Conservation (phyloP, 2,329 filamentous ascomycete genomes). For the Conoideocrella luteorostrata region DNA sequence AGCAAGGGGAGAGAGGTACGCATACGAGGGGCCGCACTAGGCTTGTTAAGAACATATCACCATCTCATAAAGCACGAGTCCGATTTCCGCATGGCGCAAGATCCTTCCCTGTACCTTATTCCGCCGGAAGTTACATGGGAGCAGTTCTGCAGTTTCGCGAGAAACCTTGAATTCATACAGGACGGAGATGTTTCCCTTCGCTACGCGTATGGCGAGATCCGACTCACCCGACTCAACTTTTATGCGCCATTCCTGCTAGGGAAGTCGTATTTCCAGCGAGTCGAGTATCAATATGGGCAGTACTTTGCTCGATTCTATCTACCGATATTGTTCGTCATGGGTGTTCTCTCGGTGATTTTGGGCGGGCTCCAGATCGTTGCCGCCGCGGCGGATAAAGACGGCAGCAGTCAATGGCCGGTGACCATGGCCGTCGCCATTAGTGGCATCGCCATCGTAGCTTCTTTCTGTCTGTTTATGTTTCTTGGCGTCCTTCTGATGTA, state of each 20-base stretch:
- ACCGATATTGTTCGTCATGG: slow-evolving; percentile 19
- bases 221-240: slow-evolving; percentile 28
- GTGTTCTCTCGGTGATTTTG: slow-evolving; percentile 15
- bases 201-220: slow-evolving; percentile 32
- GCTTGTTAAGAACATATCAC: slow-evolving; percentile 30
- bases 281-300: slow-evolving; percentile 16
- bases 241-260: slow-evolving; percentile 15
- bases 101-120: slow-evolving; percentile 22
- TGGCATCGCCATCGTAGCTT: neutral
- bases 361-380: slow-evolving; percentile 12
- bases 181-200: slow-evolving; percentile 23
- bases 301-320: slow-evolving; percentile 19
- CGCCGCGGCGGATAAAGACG: neutral
- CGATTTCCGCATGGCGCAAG: slow-evolving; percentile 26
- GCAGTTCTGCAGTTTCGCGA: slow-evolving; percentile 23
- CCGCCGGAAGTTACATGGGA: slow-evolving; percentile 19
- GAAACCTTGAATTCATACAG: slow-evolving; percentile 16
- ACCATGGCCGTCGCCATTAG: neutral
- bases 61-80: slow-evolving; percentile 26
- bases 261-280: slow-evolving; percentile 16
- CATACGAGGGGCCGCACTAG: slow-evolving; percentile 19
- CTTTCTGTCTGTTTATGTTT: neutral
- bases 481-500: neutral
- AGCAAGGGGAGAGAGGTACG: slow-evolving; percentile 1
- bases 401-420: neutral